Percentiles rank a stretch among this genome's conserved stretches.
phyloP scores from a whole-genome alignment of 495 filamentous ascomycete species.

The Usnea hakonensis region DNA sequence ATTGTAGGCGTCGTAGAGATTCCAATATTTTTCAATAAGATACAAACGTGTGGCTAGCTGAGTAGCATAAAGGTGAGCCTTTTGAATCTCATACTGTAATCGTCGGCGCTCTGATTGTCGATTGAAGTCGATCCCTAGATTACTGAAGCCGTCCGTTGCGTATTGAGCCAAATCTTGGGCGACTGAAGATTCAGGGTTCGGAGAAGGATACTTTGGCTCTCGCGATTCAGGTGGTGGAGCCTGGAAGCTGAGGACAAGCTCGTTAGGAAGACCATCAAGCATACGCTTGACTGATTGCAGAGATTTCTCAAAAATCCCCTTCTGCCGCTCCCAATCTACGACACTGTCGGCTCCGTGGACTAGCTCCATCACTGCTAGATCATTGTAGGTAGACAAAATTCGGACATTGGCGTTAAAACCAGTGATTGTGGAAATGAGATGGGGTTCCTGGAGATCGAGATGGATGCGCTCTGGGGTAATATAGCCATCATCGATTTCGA shows the following conservation, averaged over 20 bases:
- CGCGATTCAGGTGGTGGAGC: neutral
- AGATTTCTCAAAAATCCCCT: conserved; percentile 52
- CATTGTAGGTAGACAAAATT: conserved; percentile 62
- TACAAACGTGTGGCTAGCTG: conserved; percentile 69
- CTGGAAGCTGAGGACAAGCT: conserved; percentile 45
- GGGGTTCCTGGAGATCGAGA: conserved; percentile 47
- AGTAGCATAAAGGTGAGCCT: conserved; percentile 70
- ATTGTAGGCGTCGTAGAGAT: conserved; percentile 48
- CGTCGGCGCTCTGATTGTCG: conserved; percentile 40
- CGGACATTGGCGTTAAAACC: conserved; percentile 73
- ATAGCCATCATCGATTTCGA: conserved; percentile 72
- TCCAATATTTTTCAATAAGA: conserved; percentile 75
- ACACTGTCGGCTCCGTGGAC: conserved; percentile 63
- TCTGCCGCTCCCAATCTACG: conserved; percentile 66
- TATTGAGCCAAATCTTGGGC: conserved; percentile 1
- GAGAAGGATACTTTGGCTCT: conserved; percentile 13
- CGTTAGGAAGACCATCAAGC: conserved; percentile 50
- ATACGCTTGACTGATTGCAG: conserved; percentile 53
- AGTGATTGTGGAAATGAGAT: conserved; percentile 52
- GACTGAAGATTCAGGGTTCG: conserved; percentile 19
- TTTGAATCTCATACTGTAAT: conserved; percentile 76
- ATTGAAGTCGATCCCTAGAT: conserved; percentile 12
- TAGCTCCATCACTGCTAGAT: conserved; percentile 60
- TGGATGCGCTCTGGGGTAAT: conserved; percentile 56
- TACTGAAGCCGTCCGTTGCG: conserved; percentile 2